A percentile compares a stretch with the other conserved stretches of the same genome.
These are phyloP conservation scores for Crithidia acanthocephali DNA, from an alignment of 208 protist genomes.

Conservation along the genomic window DNA sequence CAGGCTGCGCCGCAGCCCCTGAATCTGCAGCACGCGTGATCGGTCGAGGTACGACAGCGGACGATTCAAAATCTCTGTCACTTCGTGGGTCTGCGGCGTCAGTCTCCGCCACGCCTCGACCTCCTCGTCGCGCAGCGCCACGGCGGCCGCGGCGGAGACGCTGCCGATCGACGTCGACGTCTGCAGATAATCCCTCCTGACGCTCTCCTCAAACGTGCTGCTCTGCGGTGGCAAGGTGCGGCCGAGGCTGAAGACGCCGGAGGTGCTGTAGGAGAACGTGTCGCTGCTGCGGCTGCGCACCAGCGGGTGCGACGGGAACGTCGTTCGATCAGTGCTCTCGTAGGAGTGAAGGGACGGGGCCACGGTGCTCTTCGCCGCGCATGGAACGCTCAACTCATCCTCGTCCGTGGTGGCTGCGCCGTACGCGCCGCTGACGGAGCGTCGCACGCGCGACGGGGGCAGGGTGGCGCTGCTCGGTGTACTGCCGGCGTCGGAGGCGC, in stretches of 20 bases:
- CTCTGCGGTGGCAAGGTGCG: neutral
- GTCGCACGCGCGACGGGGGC: neutral
- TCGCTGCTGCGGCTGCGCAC: neutral
- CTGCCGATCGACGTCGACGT: neutral
- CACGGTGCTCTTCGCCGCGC: conserved; percentile 9
- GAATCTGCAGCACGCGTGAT: conserved; percentile 1
- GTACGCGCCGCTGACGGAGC: neutral
- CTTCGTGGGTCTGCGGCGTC: neutral
- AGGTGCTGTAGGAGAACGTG: conserved; percentile 8
- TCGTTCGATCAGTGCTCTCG: neutral
- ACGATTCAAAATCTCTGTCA: neutral
- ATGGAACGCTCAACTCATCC: neutral
- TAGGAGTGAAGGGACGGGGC: neutral
- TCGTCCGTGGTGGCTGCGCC: neutral
- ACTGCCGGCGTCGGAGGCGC: neutral
- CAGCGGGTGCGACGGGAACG: neutral
- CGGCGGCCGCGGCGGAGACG: neutral
- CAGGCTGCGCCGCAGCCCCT: neutral
- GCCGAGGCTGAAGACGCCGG: conserved; percentile 5
- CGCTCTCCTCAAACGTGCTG: conserved; percentile 9
- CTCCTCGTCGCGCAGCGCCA: neutral
- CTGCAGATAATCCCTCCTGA: neutral
- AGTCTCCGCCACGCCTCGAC: conserved; percentile 6
- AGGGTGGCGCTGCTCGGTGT: neutral
- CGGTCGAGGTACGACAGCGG: conserved; percentile 8